Evolutionary conservation across 768 basidiomycete species (phyloP), one percentile per base, ranked within the genome.

Genomic region (Porpolomopsis calyptriformis): DNA sequence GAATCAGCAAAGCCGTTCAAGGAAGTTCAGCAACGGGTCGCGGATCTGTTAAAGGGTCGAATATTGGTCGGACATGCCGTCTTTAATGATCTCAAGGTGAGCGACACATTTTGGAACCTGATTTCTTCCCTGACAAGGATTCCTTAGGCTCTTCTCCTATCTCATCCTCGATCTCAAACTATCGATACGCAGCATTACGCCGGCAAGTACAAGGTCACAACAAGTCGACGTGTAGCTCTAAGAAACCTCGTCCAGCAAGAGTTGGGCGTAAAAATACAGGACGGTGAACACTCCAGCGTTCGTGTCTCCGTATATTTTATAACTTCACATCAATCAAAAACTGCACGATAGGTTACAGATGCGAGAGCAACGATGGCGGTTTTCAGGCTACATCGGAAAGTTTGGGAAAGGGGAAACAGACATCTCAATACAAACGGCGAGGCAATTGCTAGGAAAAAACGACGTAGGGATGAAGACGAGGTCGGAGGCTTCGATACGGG

Each of bases 281-380:
- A 66, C 18, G 92, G 90, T 7, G 89, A 96, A 55, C 94, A 98
- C 60, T 86, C 76, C 26, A 92, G 89, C 63, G 93, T 93, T 59
- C 45, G 85, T 69, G 7, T 8, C 45, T 40, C 43, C 22, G 31
- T 20, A 42, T 40, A 19, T 22, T 40, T 40, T 10, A 24, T 40
- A 6, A 10, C 11, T 40, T 8, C 8, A 8, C 7, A 12, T 40
- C 40, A 9, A 19, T 40, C 23, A 20, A 4, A 40, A 10, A 40
- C 40, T n/a, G 40, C 40, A 37, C 43, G 35, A 19, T 48, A 96
- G 93, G 81, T 97, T 4, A 86, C 78, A 14, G 93, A 98, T 59
- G 91, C 93, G 1, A 75, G 93, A 43, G 94, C 93, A 0, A 87
- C 92, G 0, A 96, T 99, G 90, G 93, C 90, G 0, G 68, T 97